Conservation (phyloP, 495 filamentous ascomycete species). For the Daldinia childiae region DNA sequence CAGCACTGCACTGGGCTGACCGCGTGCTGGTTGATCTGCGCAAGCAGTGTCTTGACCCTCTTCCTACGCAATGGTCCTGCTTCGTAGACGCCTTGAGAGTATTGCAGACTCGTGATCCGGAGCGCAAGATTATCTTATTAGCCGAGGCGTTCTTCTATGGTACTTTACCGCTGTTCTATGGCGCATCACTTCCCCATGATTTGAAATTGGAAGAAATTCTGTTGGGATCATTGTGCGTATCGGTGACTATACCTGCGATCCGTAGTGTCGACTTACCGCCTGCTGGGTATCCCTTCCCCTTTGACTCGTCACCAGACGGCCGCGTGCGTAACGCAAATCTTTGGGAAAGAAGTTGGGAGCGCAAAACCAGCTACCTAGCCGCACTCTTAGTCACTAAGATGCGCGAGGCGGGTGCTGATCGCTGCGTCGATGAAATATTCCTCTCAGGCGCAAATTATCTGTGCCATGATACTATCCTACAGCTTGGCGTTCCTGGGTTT, state of each 20-base stretch:
- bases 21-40: constrained; percentile 40
- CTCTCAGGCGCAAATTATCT: constrained; percentile 44
- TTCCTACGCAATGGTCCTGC: constrained; percentile 43
- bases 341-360: constrained; percentile 36
- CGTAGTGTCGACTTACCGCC: constrained; percentile 43
- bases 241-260: constrained; percentile 43
- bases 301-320: constrained; percentile 31
- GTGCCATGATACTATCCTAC: constrained; percentile 41
- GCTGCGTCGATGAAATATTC: constrained; percentile 18
- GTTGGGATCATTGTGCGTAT: constrained; percentile 32
- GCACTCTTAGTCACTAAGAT: constrained; percentile 26
- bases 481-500: constrained; percentile 50
- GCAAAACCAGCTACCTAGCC: constrained; percentile 15
- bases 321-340: constrained; percentile 28
- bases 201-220: constrained; percentile 18
- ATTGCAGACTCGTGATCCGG: constrained; percentile 33
- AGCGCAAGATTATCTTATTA: constrained; percentile 43
- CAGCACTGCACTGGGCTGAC: constrained; percentile 27
- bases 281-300: constrained; percentile 33
- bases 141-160: constrained; percentile 46
- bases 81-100: constrained; percentile 35
- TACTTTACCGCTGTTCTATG: constrained; percentile 40
- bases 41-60: constrained; percentile 34
- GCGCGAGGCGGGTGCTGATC: constrained; percentile 27
- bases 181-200: constrained; percentile 32